Percentiles rank a stretch among this genome's conserved stretches.
phyloP scores from a whole-genome alignment of 2,329 filamentous ascomycete species.

The Pseudogymnoascus verrucosus region DNA sequence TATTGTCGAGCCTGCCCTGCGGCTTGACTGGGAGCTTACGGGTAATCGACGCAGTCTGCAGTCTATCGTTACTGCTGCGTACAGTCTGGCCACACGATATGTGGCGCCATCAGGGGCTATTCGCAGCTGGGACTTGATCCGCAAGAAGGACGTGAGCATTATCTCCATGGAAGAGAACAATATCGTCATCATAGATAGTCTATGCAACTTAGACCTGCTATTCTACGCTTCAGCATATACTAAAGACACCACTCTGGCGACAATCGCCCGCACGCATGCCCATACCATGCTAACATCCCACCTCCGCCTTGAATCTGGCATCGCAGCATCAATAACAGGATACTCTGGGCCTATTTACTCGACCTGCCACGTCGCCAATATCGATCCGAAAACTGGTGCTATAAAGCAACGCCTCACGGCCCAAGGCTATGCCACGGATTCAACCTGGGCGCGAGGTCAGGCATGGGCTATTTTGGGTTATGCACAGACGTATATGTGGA shows the following conservation, averaged over 20 bases:
- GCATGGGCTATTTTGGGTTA: slow-evolving; percentile 43
- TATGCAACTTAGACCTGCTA: slow-evolving; percentile 35
- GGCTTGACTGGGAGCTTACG: slow-evolving; percentile 39
- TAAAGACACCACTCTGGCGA: slow-evolving; percentile 23
- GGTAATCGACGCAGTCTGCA: slow-evolving; percentile 32
- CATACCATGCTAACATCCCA: slow-evolving; percentile 33
- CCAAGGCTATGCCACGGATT: slow-evolving; percentile 32
- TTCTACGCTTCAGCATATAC: slow-evolving; percentile 32
- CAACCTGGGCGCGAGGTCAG: slow-evolving; percentile 39
- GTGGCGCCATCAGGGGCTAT: slow-evolving; percentile 35
- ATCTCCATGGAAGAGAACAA: slow-evolving; percentile 26
- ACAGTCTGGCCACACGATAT: slow-evolving; percentile 36
- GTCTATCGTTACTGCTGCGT: slow-evolving; percentile 36
- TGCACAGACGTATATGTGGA: slow-evolving; percentile 40
- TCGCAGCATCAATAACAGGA: slow-evolving; percentile 3
- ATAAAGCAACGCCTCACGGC: slow-evolving; percentile 32
- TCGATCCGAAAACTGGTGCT: slow-evolving; percentile 29
- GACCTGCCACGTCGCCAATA: slow-evolving; percentile 34
- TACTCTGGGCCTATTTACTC: slow-evolving; percentile 18
- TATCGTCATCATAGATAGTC: slow-evolving; percentile 36
- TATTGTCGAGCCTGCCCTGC: slow-evolving; percentile 41
- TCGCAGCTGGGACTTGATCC: slow-evolving; percentile 39
- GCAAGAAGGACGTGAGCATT: slow-evolving; percentile 26
- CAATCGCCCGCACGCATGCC: slow-evolving; percentile 35
- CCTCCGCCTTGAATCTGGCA: slow-evolving; percentile 29